A percentile compares a stretch with the other conserved stretches of the same genome.
Evolutionary conservation across 352 stramenopile species (phyloP).

Genomic region (Globisporangium alternatum): DNA sequence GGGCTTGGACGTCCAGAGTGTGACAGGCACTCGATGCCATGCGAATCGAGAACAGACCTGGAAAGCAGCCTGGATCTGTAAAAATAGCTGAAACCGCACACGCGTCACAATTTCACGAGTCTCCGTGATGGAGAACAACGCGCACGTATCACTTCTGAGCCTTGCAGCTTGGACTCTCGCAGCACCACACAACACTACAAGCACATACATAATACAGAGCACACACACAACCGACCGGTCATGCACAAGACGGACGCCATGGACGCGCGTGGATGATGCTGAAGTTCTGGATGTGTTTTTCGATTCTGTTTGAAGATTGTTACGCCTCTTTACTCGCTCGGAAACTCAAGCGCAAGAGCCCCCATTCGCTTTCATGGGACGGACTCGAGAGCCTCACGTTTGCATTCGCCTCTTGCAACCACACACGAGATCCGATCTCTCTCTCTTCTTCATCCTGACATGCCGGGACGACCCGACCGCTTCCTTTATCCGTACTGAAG

Average conservation of each 20-base stretch:
- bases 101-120: not conserved
- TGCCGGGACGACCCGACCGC: not conserved
- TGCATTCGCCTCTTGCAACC: not conserved
- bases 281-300: not conserved
- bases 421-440: conserved; percentile 2
- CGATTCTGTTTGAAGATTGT: not conserved
- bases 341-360: not conserved
- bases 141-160: too few relatives aligned
- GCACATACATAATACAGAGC: not conserved
- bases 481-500: conserved; percentile 94
- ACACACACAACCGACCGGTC: not conserved
- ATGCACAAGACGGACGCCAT: not conserved
- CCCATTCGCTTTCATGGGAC: not conserved
- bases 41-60: too few relatives aligned
- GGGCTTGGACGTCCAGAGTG: not conserved
- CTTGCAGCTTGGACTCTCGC: too few relatives aligned
- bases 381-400: not conserved
- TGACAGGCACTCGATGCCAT: not conserved
- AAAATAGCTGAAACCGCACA: not conserved
- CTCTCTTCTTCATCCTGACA: not conserved
- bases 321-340: not conserved
- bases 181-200: too few relatives aligned
- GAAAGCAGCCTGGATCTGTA: not conserved
- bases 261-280: not conserved
- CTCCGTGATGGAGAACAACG: not conserved